Evolutionary conservation across 352 stramenopile species (phyloP).

Genomic region (Globisporangium radiosum): DNA sequence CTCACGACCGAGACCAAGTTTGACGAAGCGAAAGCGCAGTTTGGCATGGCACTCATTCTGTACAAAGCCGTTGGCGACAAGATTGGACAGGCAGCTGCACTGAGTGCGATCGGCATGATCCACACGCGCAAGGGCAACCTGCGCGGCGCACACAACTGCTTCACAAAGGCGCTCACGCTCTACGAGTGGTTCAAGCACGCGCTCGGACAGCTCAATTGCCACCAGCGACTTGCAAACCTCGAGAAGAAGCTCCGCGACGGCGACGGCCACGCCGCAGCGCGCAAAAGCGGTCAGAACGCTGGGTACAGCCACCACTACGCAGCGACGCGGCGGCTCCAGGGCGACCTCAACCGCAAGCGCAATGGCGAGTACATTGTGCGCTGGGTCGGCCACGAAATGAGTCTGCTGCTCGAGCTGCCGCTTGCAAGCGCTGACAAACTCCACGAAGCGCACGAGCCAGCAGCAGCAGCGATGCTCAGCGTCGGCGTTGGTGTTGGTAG

Average conservation of each 20-base stretch:
- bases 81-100: slow-evolving; percentile 59
- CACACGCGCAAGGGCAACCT: slow-evolving; percentile 76
- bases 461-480: slow-evolving; percentile 6
- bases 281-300: slow-evolving; percentile 44
- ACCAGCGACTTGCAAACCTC: slow-evolving; percentile 75
- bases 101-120: slow-evolving; percentile 79
- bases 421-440: slow-evolving; percentile 32
- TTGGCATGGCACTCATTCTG: slow-evolving; percentile 63
- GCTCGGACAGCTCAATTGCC: slow-evolving; percentile 71
- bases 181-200: slow-evolving; percentile 84
- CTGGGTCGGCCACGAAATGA: slow-evolving; percentile 80
- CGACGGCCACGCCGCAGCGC: slow-evolving; percentile 29
- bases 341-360: slow-evolving; percentile 75
- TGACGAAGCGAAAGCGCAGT: slow-evolving; percentile 76
- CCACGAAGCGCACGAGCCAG: slow-evolving; percentile 31
- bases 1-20: slow-evolving; percentile 81
- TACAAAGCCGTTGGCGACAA: slow-evolving; percentile 76
- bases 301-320: slow-evolving; percentile 79
- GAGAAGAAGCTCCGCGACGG: slow-evolving; percentile 79
- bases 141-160: slow-evolving; percentile 68
- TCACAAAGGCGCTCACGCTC: slow-evolving; percentile 70
- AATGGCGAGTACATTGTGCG: slow-evolving; percentile 78
- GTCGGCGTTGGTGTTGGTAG: slow-evolving; percentile 4
- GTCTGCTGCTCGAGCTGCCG: slow-evolving; percentile 64
- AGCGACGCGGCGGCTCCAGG: slow-evolving; percentile 59